phyloP scores from a whole-genome alignment of 306 rosid species.

The Trifolium fragiferum region DNA sequence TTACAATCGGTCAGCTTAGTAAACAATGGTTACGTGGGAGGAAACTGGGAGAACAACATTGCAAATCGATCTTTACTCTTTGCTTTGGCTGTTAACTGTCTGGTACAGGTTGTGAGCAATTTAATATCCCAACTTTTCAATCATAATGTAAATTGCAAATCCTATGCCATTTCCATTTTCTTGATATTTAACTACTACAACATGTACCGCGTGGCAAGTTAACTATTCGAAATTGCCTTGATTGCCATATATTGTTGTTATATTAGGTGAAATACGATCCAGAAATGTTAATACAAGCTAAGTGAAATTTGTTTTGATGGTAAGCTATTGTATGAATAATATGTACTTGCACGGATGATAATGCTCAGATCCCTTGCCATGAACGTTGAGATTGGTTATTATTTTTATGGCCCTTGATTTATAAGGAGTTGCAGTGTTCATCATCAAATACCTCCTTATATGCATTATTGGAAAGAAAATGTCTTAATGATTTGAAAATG shows the following conservation, averaged over 20 bases:
- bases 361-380: not conserved
- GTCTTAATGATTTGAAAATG: constrained; percentile 38
- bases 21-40: not conserved
- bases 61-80: not conserved
- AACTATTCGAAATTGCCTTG: constrained; percentile 22
- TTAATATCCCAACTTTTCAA: not conserved
- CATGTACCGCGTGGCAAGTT: not conserved
- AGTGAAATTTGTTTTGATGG: constrained; percentile 10
- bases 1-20: not conserved
- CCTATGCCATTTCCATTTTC: constrained; percentile 25
- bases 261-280: constrained; percentile 31
- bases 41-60: not conserved
- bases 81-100: not conserved
- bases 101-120: constrained; percentile 18
- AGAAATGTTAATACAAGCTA: not conserved
- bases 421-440: constrained; percentile 42
- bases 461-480: constrained; percentile 32
- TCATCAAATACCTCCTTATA: constrained; percentile 5
- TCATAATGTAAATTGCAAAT: constrained; percentile 9
- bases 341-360: not conserved
- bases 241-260: not conserved
- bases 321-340: constrained; percentile 15
- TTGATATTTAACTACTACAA: constrained; percentile 26
- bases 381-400: constrained; percentile 32
- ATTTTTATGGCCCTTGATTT: constrained; percentile 37